Evolutionary conservation across 352 stramenopile genomes (phyloP).

Genomic region (Globisporangium spinosum): DNA sequence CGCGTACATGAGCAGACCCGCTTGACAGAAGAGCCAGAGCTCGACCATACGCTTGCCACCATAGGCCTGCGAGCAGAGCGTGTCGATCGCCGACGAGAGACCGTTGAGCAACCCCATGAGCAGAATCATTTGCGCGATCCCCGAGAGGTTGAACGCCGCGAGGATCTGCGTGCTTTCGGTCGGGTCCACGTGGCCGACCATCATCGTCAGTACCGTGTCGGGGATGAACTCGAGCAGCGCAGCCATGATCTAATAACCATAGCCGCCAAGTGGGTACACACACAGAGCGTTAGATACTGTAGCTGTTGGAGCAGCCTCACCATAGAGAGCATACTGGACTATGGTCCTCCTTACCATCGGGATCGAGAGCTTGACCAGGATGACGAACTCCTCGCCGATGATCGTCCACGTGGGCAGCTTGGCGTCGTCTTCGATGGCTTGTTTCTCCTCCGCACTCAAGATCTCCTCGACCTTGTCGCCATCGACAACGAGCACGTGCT

Average conservation of each 20-base stretch:
- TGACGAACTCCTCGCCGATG: not conserved
- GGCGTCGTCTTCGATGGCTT: not conserved
- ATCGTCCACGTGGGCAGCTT: not conserved
- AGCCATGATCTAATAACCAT: not conserved
- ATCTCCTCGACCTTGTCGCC: not conserved
- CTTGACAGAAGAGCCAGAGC: conserved; percentile 48
- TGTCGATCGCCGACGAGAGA: conserved; percentile 73
- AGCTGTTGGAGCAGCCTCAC: not conserved
- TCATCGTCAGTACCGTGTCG: not conserved
- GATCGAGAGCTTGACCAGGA: not conserved
- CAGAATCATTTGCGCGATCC: not conserved
- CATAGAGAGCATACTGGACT: not conserved
- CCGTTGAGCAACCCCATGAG: not conserved
- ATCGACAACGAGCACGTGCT: not conserved
- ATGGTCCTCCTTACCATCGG: not conserved
- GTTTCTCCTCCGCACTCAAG: not conserved
- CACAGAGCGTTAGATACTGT: not conserved
- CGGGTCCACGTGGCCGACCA: not conserved
- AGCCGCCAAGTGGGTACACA: not conserved
- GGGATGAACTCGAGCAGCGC: not conserved
- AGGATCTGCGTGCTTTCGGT: not conserved
- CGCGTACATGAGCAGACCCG: not conserved
- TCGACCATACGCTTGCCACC: conserved; percentile 51
- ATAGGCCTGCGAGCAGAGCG: conserved; percentile 67
- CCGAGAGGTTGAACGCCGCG: not conserved